phyloP scores from a whole-genome alignment of 208 protist species.

The Plasmodiophora brassicae region DNA sequence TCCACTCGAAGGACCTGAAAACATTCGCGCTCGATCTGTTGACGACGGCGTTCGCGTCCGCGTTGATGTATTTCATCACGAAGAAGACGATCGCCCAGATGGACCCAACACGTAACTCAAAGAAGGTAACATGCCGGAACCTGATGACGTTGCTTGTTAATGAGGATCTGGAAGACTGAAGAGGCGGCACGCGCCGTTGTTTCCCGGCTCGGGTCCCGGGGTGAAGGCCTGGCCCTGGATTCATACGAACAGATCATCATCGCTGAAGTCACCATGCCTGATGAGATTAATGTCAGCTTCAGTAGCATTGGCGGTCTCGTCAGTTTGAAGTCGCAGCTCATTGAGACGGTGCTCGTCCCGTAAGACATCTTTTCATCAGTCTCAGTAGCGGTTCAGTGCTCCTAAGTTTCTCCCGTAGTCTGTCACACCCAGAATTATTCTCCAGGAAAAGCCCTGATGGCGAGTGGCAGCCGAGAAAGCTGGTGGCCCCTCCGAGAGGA shows the following conservation, averaged over 20 bases:
- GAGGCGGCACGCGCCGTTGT: not conserved
- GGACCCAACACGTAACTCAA: not conserved
- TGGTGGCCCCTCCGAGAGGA: not conserved
- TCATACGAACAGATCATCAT: not conserved
- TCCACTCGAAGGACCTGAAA: slow-evolving; percentile 24
- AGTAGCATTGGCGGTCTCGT: slow-evolving; percentile 11
- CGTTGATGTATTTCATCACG: not conserved
- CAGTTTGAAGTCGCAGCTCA: not conserved
- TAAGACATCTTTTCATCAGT: not conserved
- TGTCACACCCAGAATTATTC: not conserved
- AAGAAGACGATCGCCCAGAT: not conserved
- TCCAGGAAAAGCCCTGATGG: not conserved
- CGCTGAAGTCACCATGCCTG: slow-evolving; percentile 1
- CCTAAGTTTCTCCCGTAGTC: not conserved
- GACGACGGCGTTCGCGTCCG: slow-evolving; percentile 8
- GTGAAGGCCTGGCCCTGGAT: not conserved
- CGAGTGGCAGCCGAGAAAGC: not conserved
- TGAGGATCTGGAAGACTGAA: not conserved
- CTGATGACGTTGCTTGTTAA: not conserved
- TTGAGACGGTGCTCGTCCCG: not conserved
- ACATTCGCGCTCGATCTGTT: slow-evolving; percentile 8
- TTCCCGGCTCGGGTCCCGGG: not conserved
- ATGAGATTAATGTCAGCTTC: slow-evolving; percentile 4
- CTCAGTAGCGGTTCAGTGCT: not conserved
- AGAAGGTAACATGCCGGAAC: not conserved